Conservation (phyloP, 176 grass and related monocot genomes). For the Hordeum vulgare region MorexV3_pseudomolecules_assembly NC_058522.1:91954289-91954788, state of each 20-base stretch:
- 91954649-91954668: constrained; percentile 51
- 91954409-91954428: constrained; percentile 50
- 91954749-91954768: constrained; percentile 17
- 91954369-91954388: not conserved
- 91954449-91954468: not conserved
- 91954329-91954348: not conserved
- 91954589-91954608: constrained; percentile 1
- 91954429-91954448: constrained; percentile 7
- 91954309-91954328: no score
- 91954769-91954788: constrained; percentile 71
- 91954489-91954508: constrained; percentile 32
- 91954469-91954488: not conserved
- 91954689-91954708: not conserved
- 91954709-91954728: not conserved
- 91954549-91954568: not conserved
- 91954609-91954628: constrained; percentile 27
- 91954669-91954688: constrained; percentile 1
- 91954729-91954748: not conserved
- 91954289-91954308: no score
- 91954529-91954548: constrained; percentile 19
- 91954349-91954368: constrained; percentile 69
- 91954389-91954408: not conserved
- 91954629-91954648: constrained; percentile 74
- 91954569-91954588: constrained; percentile 12
- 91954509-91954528: constrained; percentile 39